Conservation (phyloP, 108 stramenopile genomes). For the Skeletonema marinoi region DNA sequence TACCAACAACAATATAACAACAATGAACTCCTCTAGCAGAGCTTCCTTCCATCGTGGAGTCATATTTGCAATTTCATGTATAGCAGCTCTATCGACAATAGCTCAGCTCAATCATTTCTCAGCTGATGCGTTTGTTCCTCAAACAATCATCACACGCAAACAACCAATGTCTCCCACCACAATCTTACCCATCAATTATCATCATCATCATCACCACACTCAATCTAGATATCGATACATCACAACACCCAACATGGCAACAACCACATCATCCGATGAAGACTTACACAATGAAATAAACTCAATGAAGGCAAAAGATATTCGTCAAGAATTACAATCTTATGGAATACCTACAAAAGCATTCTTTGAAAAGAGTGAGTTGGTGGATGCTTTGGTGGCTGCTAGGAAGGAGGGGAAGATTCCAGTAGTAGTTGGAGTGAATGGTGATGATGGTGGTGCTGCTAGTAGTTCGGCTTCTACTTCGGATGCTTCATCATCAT, state of each 20-base stretch:
- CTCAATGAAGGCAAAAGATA: slow-evolving; percentile 60
- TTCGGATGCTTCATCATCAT: background rate
- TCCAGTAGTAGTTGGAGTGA: slow-evolving; percentile 19
- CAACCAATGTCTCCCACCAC: background rate
- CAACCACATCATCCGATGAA: slow-evolving; percentile 9
- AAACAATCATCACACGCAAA: background rate
- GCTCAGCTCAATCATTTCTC: background rate
- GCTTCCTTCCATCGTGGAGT: background rate
- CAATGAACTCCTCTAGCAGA: background rate
- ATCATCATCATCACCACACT: background rate
- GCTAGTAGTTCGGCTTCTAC: background rate
- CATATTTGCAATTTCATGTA: background rate
- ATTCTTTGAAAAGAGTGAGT: slow-evolving; percentile 82
- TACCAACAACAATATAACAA: background rate
- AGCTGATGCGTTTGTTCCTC: background rate
- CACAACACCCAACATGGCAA: background rate
- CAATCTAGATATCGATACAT: background rate
- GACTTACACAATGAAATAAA: slow-evolving; percentile 60
- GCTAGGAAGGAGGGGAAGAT: slow-evolving; percentile 74
- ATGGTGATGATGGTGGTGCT: background rate
- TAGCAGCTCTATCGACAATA: background rate
- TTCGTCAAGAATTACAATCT: slow-evolving; percentile 70
- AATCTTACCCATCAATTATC: background rate
- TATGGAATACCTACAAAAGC: slow-evolving; percentile 70
- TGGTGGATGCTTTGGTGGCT: slow-evolving; percentile 64